These are phyloP conservation scores for Centrapalus pauciflorus DNA, from an alignment of 129 eudicot species.

Conservation along the genomic window DNA sequence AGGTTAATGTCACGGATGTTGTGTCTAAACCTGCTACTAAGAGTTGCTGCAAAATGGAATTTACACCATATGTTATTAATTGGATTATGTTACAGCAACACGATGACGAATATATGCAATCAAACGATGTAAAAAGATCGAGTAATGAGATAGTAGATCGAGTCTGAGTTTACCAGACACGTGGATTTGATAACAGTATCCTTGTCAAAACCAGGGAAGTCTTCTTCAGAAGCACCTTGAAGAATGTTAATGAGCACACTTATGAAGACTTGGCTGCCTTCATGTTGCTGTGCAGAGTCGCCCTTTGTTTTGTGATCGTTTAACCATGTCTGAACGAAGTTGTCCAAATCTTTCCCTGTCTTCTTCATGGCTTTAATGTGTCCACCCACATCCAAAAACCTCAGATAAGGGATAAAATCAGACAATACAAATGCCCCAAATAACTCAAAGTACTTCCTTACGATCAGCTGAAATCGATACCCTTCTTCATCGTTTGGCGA, in stretches of 20 bases:
- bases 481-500: not conserved
- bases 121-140: no score
- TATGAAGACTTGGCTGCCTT: slow-evolving; percentile 20
- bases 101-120: no score
- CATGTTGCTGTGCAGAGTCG: not conserved
- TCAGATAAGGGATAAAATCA: slow-evolving; percentile 28
- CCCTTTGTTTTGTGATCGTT: slow-evolving; percentile 15
- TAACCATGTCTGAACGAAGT: slow-evolving; percentile 26
- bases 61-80: not conserved
- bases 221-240: slow-evolving; percentile 12
- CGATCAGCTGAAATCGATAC: not conserved
- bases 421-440: slow-evolving; percentile 32
- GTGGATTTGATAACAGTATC: slow-evolving; percentile 18
- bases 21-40: slow-evolving; percentile 14
- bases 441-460: slow-evolving; percentile 13
- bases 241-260: slow-evolving; percentile 14
- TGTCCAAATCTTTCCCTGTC: slow-evolving; percentile 23
- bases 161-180: slow-evolving; percentile 7
- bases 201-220: not conserved
- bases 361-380: slow-evolving; percentile 24
- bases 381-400: slow-evolving; percentile 28
- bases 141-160: not conserved
- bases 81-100: not conserved
- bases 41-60: not conserved
- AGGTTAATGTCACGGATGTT: not conserved